Evolutionary conservation across 495 filamentous ascomycete species (phyloP), one percentile per base, ranked within the genome.

Genomic region (Amorphotheca resinae): DNA sequence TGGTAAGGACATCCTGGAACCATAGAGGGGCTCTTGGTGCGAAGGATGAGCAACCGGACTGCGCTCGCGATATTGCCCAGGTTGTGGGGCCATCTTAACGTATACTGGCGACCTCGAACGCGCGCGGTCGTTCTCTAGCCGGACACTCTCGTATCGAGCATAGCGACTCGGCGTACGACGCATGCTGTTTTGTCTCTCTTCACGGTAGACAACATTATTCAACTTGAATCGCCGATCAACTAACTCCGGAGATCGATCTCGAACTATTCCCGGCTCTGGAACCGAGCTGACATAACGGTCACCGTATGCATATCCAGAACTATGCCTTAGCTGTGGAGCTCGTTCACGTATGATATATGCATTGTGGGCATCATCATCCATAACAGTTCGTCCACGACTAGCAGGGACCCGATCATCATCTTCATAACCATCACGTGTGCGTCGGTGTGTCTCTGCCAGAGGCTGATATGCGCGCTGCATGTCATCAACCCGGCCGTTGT

Each of bases 61-160:
- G 25, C 39, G 55, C 31, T 49, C 38, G 15, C 30, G 39, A 42
- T 53, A 48, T 11, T 38, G 28, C 15, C 33, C 44, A 14, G 41
- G 28, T 42, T 46, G 33, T 28, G 38, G 31, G 31, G 22, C 44
- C 16, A 45, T 36, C 42, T 53, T 50, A 53, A 59, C 52, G 48
- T 55, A 59, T 47, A 51, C 49, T 47, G 54, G 54, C 42, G 57
- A 57, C 38, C 57, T 55, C 14, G 57, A 57, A 41, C 49, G 57
- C 17, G 39, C 46, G 28, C 51, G 54, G 16, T 54, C 53, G 46
- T 52, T 51, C 44, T 54, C 50, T 3, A 54, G 48, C 48, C 53
- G 42, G 28, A 49, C 48, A 37, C 46, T 49, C 33, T 56, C 56
- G 38, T 59, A 59, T n/a, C 56, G 33, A 22, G 56, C 48, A 46